Evolutionary conservation across 1,284 basidiomycete genomes (phyloP), one percentile per base, ranked within the genome.

Genomic region (Cutaneotrichosporon sp.): DNA sequence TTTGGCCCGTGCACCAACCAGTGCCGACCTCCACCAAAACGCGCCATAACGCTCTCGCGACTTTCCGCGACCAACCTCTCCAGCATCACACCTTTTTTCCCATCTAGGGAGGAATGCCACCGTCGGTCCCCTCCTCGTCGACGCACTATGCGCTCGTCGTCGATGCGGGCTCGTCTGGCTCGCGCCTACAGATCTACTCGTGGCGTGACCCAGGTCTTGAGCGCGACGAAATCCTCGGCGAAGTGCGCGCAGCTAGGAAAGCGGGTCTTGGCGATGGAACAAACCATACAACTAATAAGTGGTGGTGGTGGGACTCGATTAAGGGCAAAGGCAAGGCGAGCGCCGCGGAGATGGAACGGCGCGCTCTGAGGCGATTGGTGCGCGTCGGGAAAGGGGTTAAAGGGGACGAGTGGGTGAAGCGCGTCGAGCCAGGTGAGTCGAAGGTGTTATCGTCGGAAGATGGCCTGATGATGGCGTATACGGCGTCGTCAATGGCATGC

Each of bases 101-200:
- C 24, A 16, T 9, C 16, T 8, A 10, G 10, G 22, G n/a, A 16
- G 11, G 35, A 22, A 75, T 75, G 74, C 62, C 72, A 9, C 74
- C 74, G 5, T 67, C 71, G 2, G 44, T 69, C 20, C 47, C 67
- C 16, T 51, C 66, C 3, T 75, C 80, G 52, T 83, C 84, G 51
- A 85, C 89, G 60, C 85, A 86, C 63, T 98, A 94, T 76, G 93
- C 91, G 46, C 84, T 98, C 57, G 90, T 98, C 53, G 88, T 99
- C 71, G 94, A 99, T 78, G 94, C 94, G 65, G 94, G 94, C 60
- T 96, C 91, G 67, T 97, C 92, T 11, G 94, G 94, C 32, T 97
- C 93, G 6, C 81, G 96, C 45, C 80, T 97, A 43, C 93, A 96
- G 75, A 90, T 98, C 61, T 98, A 98, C 78, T 92, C 89, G 67